Conservation (phyloP, 169 alveolate species). For the Perkinsus olseni region DNA sequence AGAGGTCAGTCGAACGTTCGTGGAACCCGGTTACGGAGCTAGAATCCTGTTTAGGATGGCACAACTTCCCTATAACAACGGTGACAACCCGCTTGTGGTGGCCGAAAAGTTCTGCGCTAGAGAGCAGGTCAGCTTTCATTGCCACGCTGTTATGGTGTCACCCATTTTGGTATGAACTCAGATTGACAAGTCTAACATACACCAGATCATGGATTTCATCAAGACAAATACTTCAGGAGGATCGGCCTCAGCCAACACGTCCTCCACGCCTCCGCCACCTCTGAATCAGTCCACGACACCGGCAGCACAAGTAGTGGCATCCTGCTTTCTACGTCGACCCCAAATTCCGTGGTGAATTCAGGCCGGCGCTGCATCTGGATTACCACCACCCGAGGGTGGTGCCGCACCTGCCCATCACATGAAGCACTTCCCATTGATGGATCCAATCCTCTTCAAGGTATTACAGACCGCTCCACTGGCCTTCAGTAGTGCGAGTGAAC, state of each 20-base stretch:
- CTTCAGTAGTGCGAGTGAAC: neutral
- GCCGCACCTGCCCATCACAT: neutral
- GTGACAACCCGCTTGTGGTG: conserved; percentile 53
- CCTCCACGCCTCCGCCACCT: neutral
- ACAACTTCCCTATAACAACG: conserved; percentile 67
- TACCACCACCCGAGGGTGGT: neutral
- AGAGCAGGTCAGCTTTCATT: conserved; percentile 28
- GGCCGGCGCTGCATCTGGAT: no score
- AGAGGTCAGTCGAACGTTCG: conserved; percentile 6
- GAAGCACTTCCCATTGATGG: neutral
- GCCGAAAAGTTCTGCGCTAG: conserved; percentile 73
- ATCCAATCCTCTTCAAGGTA: neutral
- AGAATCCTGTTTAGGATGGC: conserved; percentile 19
- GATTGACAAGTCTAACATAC: neutral
- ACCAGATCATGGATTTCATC: neutral
- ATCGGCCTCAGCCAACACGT: neutral
- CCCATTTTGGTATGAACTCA: neutral
- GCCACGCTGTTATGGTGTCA: neutral
- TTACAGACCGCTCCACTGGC: neutral
- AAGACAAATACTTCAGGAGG: neutral
- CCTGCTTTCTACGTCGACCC: no score
- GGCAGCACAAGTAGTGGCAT: neutral
- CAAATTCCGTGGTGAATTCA: no score
- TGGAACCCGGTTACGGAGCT: conserved; percentile 46
- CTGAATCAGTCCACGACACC: neutral